These are phyloP conservation scores for Climacium dendroides DNA, from an alignment of 225 moss, liverwort and hornwort species.

Conservation along the genomic window DNA sequence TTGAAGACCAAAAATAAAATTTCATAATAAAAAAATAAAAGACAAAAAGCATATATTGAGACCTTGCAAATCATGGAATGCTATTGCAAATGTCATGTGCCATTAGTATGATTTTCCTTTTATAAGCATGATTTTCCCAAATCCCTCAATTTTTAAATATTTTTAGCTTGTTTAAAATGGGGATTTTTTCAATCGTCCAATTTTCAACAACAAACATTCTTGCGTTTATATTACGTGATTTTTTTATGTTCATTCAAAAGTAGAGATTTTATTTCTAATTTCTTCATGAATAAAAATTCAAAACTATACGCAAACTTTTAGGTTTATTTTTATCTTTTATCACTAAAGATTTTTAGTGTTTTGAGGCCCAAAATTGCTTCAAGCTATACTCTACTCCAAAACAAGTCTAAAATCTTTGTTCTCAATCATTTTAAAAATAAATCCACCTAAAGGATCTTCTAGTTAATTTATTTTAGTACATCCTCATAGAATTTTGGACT, in stretches of 20 bases:
- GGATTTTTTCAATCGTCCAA: too few species aligned
- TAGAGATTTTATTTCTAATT: too few species aligned
- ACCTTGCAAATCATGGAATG: not conserved
- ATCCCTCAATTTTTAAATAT: not conserved
- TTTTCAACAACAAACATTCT: too few species aligned
- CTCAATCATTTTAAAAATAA: too few species aligned
- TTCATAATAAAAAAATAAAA: too few species aligned
- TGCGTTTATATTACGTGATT: accelerated
- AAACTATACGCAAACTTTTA: not conserved
- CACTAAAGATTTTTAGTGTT: not conserved
- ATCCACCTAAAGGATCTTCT: accelerated
- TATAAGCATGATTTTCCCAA: too few species aligned
- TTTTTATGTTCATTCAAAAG: too few species aligned
- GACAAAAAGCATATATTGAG: too few species aligned
- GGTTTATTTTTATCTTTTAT: not conserved
- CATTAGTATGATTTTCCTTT: not conserved
- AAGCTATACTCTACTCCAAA: too few species aligned
- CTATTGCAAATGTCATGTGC: not conserved
- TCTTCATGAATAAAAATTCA: too few species aligned
- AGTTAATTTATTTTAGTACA: not conserved
- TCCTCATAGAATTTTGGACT: not conserved
- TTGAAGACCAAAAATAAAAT: not conserved
- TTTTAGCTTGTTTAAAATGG: not conserved
- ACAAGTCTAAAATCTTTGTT: not conserved
- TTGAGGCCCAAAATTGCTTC: not conserved